phyloP scores from a whole-genome alignment of 2,329 filamentous ascomycete genomes.

The Teratosphaeriaceae sp. region DNA sequence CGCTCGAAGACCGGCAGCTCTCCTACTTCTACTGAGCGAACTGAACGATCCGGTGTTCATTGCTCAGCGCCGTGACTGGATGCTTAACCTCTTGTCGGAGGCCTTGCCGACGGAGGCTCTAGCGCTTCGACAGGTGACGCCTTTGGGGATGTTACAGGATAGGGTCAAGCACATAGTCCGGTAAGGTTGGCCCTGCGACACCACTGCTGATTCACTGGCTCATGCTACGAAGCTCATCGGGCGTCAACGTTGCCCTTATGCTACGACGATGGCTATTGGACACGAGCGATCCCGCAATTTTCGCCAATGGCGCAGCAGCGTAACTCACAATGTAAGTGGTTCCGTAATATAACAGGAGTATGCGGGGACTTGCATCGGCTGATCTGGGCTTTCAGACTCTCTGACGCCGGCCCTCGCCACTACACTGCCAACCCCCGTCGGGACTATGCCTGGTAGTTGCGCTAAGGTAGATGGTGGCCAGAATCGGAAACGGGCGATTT shows the following conservation, averaged over 20 bases:
- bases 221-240: not conserved
- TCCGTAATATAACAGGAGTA: not conserved
- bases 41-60: not conserved
- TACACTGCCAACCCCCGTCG: not conserved
- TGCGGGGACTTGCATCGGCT: not conserved
- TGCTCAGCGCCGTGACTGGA: not conserved
- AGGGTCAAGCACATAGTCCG: conserved; percentile 1
- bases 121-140: not conserved
- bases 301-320: not conserved
- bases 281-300: not conserved
- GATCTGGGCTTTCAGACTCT: not conserved
- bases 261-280: not conserved
- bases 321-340: not conserved
- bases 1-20: not conserved
- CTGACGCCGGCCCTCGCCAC: not conserved
- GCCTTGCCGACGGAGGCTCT: not conserved
- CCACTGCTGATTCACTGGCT: not conserved
- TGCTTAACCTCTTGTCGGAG: not conserved
- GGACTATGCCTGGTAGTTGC: not conserved
- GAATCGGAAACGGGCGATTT: not conserved
- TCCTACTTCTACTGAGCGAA: not conserved
- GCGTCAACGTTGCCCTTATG: not conserved
- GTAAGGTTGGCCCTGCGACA: not conserved
- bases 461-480: not conserved
- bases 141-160: conserved; percentile 1